Evolutionary conservation across 495 filamentous ascomycete genomes (phyloP), one percentile per base, ranked within the genome.

Genomic region (Trichoderma reesei): DNA sequence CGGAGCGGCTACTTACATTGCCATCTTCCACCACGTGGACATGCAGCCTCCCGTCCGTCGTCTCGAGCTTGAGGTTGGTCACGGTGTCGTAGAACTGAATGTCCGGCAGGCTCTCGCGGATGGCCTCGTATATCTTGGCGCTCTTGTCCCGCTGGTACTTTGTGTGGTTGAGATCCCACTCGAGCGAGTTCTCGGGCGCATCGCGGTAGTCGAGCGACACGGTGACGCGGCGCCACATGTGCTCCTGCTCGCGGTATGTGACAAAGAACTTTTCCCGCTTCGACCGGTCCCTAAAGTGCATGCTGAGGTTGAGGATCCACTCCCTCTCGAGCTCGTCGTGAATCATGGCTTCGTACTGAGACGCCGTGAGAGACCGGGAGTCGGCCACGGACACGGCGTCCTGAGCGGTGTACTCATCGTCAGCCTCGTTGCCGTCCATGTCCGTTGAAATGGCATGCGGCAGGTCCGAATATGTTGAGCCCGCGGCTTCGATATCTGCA

Each of bases 1-100:
- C n/a, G n/a, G 9, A 39, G 33, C 9, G n/a, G 10, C 41, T 63
- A 76, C 78, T 33, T 68, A 81, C 79, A 71, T 97, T 94, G 59
- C 91, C 83, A 74, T 98, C 94, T 73, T 98, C 94, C n/a, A 93
- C 95, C 59, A 98, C 94, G 72, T 98, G 94, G 26, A 98, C 92
- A 75, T 98, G 94, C 60, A 98, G 79, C 59, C 91, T 85, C 34
- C 91, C 91, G 54, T 96, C 90, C 44, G 84, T 87, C 1, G 94
- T 98, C 72, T 96, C 86, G 16, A 98, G 79, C 72, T 96, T 98
- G 56, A 98, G 82, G 70, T 98, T 98, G 20, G 95, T 98, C 38
- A 97, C 94, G 6, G 90, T 95, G 65, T 91, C 83, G 74, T 95
- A 98, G 72, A 96, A 98, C 69, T 96, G 89, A 51, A 98, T 97